Percentiles rank a stretch among this genome's conserved stretches.
phyloP scores from a whole-genome alignment of 2,329 filamentous ascomycete species.

The Colletotrichum acutatum region DNA sequence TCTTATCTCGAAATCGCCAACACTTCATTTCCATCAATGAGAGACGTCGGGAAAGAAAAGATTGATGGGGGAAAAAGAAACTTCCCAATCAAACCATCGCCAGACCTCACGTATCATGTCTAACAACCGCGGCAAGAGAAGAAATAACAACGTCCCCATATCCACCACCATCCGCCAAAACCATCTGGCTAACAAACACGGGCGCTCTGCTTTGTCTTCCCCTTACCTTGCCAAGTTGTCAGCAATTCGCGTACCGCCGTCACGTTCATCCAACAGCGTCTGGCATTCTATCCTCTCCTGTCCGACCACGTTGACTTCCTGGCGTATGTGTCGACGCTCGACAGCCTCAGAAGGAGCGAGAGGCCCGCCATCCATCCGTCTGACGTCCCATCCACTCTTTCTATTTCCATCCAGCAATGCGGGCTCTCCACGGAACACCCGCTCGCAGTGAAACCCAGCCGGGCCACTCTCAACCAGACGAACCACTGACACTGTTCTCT shows the following conservation, averaged over 20 bases:
- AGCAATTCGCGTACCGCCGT: not conserved
- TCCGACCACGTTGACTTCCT: not conserved
- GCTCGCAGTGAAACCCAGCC: not conserved
- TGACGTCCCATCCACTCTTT: not conserved
- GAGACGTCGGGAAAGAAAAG: not conserved
- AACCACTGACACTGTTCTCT: not conserved
- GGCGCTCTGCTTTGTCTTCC: not conserved
- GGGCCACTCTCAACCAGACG: not conserved
- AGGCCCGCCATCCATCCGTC: too few relatives aligned
- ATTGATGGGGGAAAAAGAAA: not conserved
- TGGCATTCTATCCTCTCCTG: not conserved
- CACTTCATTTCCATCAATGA: not conserved
- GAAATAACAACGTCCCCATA: not conserved
- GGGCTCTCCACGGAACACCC: not conserved
- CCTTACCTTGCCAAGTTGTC: not conserved
- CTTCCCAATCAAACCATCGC: not conserved
- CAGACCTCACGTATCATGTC: not conserved
- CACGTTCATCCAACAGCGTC: not conserved
- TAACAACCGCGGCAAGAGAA: not conserved
- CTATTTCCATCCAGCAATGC: not conserved
- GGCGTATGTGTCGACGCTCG: not conserved
- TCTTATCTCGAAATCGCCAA: not conserved
- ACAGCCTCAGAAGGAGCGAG: too few relatives aligned
- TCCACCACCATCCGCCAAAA: not conserved
- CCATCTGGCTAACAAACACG: too few relatives aligned